Base-by-base conservation (phyloP, 2,329 filamentous ascomycete genomes). In the Cercospora beticola region DNA sequence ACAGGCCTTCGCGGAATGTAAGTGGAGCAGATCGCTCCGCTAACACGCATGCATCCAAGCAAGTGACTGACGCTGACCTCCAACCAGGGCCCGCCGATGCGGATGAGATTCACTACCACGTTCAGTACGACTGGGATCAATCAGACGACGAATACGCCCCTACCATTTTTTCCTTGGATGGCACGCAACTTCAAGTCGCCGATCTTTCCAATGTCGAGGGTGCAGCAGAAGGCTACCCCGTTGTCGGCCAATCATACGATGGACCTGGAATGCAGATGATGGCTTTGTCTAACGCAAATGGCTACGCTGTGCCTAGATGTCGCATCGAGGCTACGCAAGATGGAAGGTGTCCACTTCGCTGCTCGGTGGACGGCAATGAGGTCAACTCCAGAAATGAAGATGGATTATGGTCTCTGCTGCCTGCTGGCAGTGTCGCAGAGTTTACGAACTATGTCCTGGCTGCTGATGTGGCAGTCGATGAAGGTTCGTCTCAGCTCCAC, bases 51-150 rank as follows among this genome's bases (percentile, higher is more conserved):
- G 4, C 21, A 14, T 49, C n/a, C 5, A 23, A 23, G 46, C n/a
- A 14, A 49, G 46, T 49, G 46, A 49, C 9, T 23, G 14, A 49
- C 5, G n/a, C 46, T 23, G 46, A 49, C 14, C 46, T 23, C 5
- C 4, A 6, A 49, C 4, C 18, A 49, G 46, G 54, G 54, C 54
- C 54, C 54, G 54, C 28, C 16, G 54, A 57, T 57, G 54, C 54
- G 7, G 54, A 49, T 49, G 46, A 49, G 5, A 49, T 49, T 9
- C 28, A 57, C 54, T 57, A 57, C 28, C 54, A 57, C 54, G 28
- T 57, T 23, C 54, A 57, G 8, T 57, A 57, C 54, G 54, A 57
- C 54, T 57, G 54, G 54, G 54, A 57, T 31, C 54, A 57, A 57
- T 57, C 54, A 18, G 54, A 57, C 2, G 54, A 57, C 23, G 54